Evolutionary conservation across 768 basidiomycete species (phyloP).

Genomic region (Crepidotus variabilis): DNA sequence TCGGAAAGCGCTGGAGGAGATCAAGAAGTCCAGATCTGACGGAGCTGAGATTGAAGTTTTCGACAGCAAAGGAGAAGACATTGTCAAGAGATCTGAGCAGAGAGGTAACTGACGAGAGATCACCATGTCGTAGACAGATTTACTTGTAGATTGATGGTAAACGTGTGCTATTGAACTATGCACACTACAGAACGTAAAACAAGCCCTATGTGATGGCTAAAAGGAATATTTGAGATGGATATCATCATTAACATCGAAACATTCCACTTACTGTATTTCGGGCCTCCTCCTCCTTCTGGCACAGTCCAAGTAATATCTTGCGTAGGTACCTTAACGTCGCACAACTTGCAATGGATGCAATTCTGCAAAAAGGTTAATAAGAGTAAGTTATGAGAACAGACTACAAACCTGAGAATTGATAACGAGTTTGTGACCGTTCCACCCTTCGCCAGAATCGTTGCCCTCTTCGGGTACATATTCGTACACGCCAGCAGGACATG

Average conservation of each 20-base stretch:
- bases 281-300: slow-evolving; percentile 95
- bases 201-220: slow-evolving; percentile 8
- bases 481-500: slow-evolving; percentile 95
- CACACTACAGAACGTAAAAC: background rate
- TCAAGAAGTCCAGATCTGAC: no score
- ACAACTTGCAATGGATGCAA: slow-evolving; percentile 92
- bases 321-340: slow-evolving; percentile 93
- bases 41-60: no score
- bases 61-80: no score
- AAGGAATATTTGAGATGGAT: background rate
- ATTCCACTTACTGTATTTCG: slow-evolving; percentile 77
- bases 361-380: slow-evolving; percentile 46
- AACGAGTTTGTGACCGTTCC: slow-evolving; percentile 83
- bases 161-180: no score
- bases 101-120: no score
- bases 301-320: slow-evolving; percentile 98
- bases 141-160: no score
- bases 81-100: no score
- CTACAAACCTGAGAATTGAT: slow-evolving; percentile 90
- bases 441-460: slow-evolving; percentile 41
- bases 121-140: no score
- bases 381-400: slow-evolving; percentile 1
- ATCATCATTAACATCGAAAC: background rate
- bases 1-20: no score
- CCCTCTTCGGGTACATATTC: slow-evolving; percentile 76